phyloP scores from a whole-genome alignment of 495 filamentous ascomycete genomes.

The Xylaria acuta region DNA sequence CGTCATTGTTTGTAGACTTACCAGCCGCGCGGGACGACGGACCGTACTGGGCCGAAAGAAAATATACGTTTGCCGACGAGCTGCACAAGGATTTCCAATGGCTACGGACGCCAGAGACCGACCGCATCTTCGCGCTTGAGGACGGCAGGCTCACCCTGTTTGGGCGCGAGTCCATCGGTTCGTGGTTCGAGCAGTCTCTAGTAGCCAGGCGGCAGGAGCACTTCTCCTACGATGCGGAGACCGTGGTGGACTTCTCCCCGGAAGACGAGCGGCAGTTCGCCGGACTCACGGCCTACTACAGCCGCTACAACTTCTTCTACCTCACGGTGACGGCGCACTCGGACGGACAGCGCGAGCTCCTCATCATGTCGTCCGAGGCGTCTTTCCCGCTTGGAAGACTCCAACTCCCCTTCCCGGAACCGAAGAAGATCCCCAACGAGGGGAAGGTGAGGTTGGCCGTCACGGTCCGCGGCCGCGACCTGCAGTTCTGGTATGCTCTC shows the following conservation, averaged over 20 bases:
- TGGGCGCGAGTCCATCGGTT: slow-evolving; percentile 58
- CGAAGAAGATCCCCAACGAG: slow-evolving; percentile 53
- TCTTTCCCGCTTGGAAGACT: slow-evolving; percentile 57
- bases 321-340: slow-evolving; percentile 60
- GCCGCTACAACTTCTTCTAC: slow-evolving; percentile 66
- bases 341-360: slow-evolving; percentile 59
- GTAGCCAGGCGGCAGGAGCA: slow-evolving; percentile 61
- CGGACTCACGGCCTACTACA: slow-evolving; percentile 63
- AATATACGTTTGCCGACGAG: slow-evolving; percentile 54
- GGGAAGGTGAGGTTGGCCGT: slow-evolving; percentile 58
- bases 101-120: slow-evolving; percentile 61
- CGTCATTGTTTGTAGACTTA: slow-evolving; percentile 58
- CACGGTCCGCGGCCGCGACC: slow-evolving; percentile 50
- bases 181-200: slow-evolving; percentile 63
- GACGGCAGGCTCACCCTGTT: slow-evolving; percentile 50
- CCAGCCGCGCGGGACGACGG: slow-evolving; percentile 54
- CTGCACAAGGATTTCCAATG: slow-evolving; percentile 63
- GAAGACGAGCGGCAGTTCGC: slow-evolving; percentile 62
- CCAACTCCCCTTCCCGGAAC: slow-evolving; percentile 40
- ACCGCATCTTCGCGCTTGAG: slow-evolving; percentile 55
- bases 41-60: slow-evolving; percentile 58
- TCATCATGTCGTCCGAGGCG: slow-evolving; percentile 57
- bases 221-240: slow-evolving; percentile 64
- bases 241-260: slow-evolving; percentile 57
- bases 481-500: slow-evolving; percentile 61